phyloP scores from a whole-genome alignment of 371 early-diverging fungal species.

The Quaeritorhiza haematococci region DNA sequence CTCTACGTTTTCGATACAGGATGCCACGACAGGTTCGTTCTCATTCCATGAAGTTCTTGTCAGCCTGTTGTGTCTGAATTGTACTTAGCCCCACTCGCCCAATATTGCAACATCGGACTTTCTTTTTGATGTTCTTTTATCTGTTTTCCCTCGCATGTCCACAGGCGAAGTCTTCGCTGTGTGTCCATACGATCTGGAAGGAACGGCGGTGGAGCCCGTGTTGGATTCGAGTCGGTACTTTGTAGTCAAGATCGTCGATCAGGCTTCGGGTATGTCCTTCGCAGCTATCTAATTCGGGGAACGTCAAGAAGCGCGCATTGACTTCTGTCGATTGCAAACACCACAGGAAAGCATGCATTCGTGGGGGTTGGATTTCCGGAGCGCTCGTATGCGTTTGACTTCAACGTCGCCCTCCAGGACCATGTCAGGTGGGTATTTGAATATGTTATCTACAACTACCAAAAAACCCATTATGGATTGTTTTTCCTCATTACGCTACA shows the following conservation, averaged over 20 bases:
- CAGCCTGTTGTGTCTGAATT: no score
- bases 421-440: constrained; percentile 51
- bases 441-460: not conserved
- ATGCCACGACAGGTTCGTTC: constrained; percentile 12
- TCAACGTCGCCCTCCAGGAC: constrained; percentile 88
- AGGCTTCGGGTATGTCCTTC: constrained; percentile 43
- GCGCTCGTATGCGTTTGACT: constrained; percentile 84
- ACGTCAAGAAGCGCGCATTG: not conserved
- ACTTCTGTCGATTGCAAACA: constrained; percentile 27
- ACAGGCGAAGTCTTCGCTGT: constrained; percentile 82
- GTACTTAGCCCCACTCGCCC: no score
- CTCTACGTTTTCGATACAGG: constrained; percentile 4
- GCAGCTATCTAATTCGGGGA: not conserved
- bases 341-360: constrained; percentile 63
- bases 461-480: not conserved
- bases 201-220: constrained; percentile 82
- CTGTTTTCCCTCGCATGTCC: no score
- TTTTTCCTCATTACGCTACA: constrained; percentile 12
- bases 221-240: constrained; percentile 89
- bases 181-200: constrained; percentile 68
- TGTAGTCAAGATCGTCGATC: constrained; percentile 77
- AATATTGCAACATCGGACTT: no score
- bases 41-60: no score
- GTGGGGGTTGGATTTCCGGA: constrained; percentile 88
- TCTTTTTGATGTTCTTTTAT: no score